Percentiles rank a stretch among this genome's conserved stretches.
These are phyloP conservation scores for Penicillium paxilli DNA, from an alignment of 495 filamentous ascomycete species.

Conservation along the genomic window DNA sequence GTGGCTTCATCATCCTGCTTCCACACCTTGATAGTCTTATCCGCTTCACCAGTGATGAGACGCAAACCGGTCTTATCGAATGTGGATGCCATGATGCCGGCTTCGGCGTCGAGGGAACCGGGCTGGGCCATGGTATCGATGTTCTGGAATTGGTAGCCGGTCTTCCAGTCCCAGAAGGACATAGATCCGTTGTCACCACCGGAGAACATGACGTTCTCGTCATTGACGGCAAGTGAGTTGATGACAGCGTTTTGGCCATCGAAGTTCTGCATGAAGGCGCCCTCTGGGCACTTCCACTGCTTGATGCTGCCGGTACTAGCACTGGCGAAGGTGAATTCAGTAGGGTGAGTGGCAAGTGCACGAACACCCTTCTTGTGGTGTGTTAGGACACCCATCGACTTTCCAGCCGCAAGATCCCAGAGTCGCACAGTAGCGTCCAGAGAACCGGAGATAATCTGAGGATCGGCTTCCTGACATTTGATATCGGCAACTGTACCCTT, in stretches of 20 bases:
- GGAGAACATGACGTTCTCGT: slow-evolving; percentile 92
- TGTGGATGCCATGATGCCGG: slow-evolving; percentile 87
- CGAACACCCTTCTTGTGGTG: slow-evolving; percentile 99
- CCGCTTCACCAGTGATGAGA: slow-evolving; percentile 90
- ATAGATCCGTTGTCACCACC: slow-evolving; percentile 96
- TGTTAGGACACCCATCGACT: slow-evolving; percentile 92
- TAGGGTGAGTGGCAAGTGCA: slow-evolving; percentile 80
- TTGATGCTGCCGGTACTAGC: slow-evolving; percentile 93
- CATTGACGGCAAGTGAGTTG: slow-evolving; percentile 91
- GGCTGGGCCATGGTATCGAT: slow-evolving; percentile 91
- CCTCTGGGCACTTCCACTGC: slow-evolving; percentile 99
- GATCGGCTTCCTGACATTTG: slow-evolving; percentile 93
- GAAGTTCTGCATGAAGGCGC: slow-evolving; percentile 99
- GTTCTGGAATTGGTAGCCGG: slow-evolving; percentile 84
- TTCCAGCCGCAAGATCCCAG: slow-evolving; percentile 96
- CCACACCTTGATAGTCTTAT: slow-evolving; percentile 99
- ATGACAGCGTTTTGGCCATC: slow-evolving; percentile 95
- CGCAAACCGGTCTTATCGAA: slow-evolving; percentile 88
- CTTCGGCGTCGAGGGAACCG: slow-evolving; percentile 89
- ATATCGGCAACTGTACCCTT: slow-evolving; percentile 84
- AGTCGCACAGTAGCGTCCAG: slow-evolving; percentile 90
- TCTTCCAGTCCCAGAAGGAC: slow-evolving; percentile 99
- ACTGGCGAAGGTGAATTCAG: slow-evolving; percentile 94
- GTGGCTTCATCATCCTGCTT: slow-evolving; percentile 88
- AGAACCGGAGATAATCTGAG: slow-evolving; percentile 89